Percentiles rank a stretch among this genome's conserved stretches.
Conservation (phyloP, 805 yeast genomes). For the Brettanomyces custersianus region DNA sequence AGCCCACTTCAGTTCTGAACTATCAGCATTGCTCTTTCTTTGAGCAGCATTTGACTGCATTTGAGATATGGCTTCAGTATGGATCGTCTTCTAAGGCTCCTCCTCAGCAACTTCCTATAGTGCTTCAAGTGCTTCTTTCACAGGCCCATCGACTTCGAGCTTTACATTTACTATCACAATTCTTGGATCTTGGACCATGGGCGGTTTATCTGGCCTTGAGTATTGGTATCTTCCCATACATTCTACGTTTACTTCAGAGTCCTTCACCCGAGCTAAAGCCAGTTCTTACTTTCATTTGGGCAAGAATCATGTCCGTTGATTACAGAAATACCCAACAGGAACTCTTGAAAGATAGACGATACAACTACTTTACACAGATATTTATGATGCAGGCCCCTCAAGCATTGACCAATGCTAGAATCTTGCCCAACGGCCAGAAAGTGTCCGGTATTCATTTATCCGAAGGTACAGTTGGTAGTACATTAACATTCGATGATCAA, state of each 20-base stretch:
- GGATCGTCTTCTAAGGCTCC: conserved; percentile 78
- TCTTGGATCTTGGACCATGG: conserved; percentile 94
- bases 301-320: conserved; percentile 94
- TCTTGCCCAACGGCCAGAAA: conserved; percentile 9
- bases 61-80: conserved; percentile 91
- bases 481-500: conserved; percentile 57
- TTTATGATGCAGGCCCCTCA: conserved; percentile 36
- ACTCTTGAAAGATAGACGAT: conserved; percentile 83
- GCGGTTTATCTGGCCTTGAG: conserved; percentile 90
- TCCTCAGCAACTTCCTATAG: conserved; percentile 93
- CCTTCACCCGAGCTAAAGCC: conserved; percentile 96
- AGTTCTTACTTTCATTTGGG: conserved; percentile 93
- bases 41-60: conserved; percentile 93
- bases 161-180: conserved; percentile 69
- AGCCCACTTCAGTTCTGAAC: conserved; percentile 24
- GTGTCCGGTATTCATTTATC: conserved; percentile 21
- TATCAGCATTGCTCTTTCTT: conserved; percentile 91
- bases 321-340: conserved; percentile 86
- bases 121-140: conserved; percentile 82
- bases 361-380: conserved; percentile 76
- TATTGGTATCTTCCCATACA: conserved; percentile 94
- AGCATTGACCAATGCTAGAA: conserved; percentile 1
- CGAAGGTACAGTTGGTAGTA: conserved; percentile 28
- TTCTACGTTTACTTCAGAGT: conserved; percentile 77
- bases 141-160: conserved; percentile 94